Conservation (phyloP, 495 filamentous ascomycete species). For the Filosporella fistucella region DNA sequence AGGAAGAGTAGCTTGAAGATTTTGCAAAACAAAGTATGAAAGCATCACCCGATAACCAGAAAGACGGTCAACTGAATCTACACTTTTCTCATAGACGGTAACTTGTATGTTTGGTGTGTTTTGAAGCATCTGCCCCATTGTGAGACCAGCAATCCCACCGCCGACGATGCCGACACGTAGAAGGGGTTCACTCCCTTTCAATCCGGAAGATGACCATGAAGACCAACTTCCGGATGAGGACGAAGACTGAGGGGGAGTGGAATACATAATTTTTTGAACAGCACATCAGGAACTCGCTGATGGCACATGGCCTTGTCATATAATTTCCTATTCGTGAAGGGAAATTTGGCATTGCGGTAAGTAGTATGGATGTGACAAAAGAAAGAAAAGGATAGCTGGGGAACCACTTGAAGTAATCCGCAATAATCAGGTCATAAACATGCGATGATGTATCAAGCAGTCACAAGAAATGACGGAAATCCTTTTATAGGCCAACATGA, state of each 20-base stretch:
- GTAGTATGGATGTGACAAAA: neutral
- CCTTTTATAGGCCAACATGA: too few species aligned
- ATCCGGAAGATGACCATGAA: slow-evolving; percentile 10
- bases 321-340: neutral
- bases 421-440: neutral
- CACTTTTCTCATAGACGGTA: slow-evolving; percentile 17
- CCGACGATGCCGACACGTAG: slow-evolving; percentile 17
- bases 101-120: slow-evolving; percentile 16
- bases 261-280: neutral
- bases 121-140: slow-evolving; percentile 17
- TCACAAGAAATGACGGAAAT: too few species aligned
- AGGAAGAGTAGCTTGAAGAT: slow-evolving; percentile 14
- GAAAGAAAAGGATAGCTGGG: neutral
- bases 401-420: neutral
- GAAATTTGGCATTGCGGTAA: neutral
- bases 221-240: neutral
- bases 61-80: slow-evolving; percentile 11
- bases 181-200: neutral
- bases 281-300: neutral
- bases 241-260: slow-evolving; percentile 4
- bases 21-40: slow-evolving; percentile 13
- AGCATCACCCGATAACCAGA: slow-evolving; percentile 22
- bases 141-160: slow-evolving; percentile 18
- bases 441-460: neutral
- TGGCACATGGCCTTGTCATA: neutral